Evolutionary conservation across 768 basidiomycete species (phyloP).

Genomic region (Mycena galericulata): DNA sequence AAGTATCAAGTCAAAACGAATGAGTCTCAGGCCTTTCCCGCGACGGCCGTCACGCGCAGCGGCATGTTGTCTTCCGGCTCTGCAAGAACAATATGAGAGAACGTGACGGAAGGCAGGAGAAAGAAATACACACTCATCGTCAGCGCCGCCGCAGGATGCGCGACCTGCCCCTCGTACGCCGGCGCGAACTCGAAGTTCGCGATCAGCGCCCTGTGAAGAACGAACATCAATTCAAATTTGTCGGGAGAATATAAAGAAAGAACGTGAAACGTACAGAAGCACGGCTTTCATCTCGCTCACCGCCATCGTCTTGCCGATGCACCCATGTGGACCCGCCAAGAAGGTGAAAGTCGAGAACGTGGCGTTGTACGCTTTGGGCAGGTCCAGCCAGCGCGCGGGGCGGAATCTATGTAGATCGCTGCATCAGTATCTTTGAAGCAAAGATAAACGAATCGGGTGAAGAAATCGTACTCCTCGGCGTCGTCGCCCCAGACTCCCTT

Average conservation of each 20-base stretch:
- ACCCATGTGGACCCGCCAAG: slow-evolving; percentile 58
- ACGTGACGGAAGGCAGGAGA: not conserved
- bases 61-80: slow-evolving; percentile 54
- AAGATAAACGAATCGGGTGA: too few species aligned
- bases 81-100: slow-evolving; percentile 18
- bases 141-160: slow-evolving; percentile 57
- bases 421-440: too few species aligned
- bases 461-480: slow-evolving; percentile 63
- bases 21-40: too few species aligned
- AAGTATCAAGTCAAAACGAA: too few species aligned
- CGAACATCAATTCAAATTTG: too few species aligned
- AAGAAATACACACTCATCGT: slow-evolving; percentile 59
- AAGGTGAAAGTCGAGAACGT: slow-evolving; percentile 55
- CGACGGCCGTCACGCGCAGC: slow-evolving; percentile 45
- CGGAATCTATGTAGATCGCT: slow-evolving; percentile 48
- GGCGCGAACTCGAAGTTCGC: slow-evolving; percentile 60
- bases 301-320: slow-evolving; percentile 62
- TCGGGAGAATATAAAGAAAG: too few species aligned
- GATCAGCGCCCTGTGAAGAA: slow-evolving; percentile 48
- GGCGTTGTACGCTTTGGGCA: slow-evolving; percentile 50
- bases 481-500: slow-evolving; percentile 63
- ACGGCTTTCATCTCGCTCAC: slow-evolving; percentile 63
- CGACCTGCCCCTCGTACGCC: slow-evolving; percentile 52
- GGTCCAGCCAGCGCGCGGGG: slow-evolving; percentile 59
- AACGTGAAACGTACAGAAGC: slow-evolving; percentile 42